Evolutionary conservation across 495 filamentous ascomycete species (phyloP), one percentile per base, ranked within the genome.

Genomic region (Diplogelasinospora grovesii): DNA sequence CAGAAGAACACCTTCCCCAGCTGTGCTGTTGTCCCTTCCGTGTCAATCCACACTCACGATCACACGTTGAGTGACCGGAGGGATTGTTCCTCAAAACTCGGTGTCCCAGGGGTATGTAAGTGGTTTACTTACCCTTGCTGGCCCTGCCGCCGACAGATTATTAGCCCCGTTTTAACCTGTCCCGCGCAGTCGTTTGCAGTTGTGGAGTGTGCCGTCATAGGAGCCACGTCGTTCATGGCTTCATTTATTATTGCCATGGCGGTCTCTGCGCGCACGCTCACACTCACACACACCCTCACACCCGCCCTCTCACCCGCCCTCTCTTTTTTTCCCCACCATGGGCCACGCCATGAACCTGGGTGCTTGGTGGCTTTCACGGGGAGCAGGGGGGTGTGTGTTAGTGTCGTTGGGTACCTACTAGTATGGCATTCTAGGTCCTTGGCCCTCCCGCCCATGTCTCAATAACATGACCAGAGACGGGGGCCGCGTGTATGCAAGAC

Each of bases 161-260:
- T 57, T 55, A 57, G 51, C 45, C n/a, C 54, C 56, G 47, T 47
- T 48, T 45, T 44, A n/a, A n/a, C n/a, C 49, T 52, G 53, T 50
- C 48, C 54, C 51, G 46, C 50, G 41, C 43, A 51, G 42, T 44
- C 38, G 30, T 38, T 46, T 32, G 34, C 35, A 28, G 34, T n/a
- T n/a, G n/a, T 37, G 38, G 57, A 52, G 27, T 41, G 52, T n/a
- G 54, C 44, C 43, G 35, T 46, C 59, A 60, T 56, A 60, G 59
- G 59, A 62, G 59, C 59, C 59, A 62, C 59, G 59, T 62, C 39
- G 59, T 53, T 47, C 56, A 53, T 45, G 48, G 53, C 50, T n/a
- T 60, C 56, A 60, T 51, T 57, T 46, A 49, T 41, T 48, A 40
- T n/a, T n/a, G n/a, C n/a, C n/a, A n/a, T n/a, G n/a, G n/a, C 44